These are phyloP conservation scores for Suhomyces bribrorum DNA, from an alignment of 1,139 yeast species.

Conservation along the genomic window DNA sequence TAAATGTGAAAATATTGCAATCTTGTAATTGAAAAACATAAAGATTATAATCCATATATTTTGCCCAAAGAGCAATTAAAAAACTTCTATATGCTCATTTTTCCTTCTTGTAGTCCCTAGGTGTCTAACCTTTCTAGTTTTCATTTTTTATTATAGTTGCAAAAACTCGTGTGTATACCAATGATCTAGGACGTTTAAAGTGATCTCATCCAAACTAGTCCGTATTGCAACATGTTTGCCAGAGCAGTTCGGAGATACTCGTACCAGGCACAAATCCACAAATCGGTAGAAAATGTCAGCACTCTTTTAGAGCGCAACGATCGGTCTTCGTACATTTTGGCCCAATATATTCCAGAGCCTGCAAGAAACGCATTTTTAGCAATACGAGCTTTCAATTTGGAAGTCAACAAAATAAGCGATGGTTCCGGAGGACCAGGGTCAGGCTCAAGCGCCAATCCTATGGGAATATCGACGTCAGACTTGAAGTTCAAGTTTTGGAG, in stretches of 20 bases:
- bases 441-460: conserved; percentile 27
- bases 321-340: conserved; percentile 64
- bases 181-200: not conserved
- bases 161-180: not conserved
- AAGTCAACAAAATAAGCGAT: conserved; percentile 60
- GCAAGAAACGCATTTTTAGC: conserved; percentile 70
- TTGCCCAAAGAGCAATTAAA: too few relatives aligned
- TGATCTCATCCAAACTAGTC: not conserved
- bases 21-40: too few relatives aligned
- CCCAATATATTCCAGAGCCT: conserved; percentile 70
- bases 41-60: too few relatives aligned
- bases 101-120: too few relatives aligned
- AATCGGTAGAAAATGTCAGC: conserved; percentile 47
- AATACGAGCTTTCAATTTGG: conserved; percentile 66
- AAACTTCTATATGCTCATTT: too few relatives aligned
- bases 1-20: too few relatives aligned
- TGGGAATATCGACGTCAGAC: conserved; percentile 51
- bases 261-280: conserved; percentile 28
- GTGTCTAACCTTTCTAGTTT: too few relatives aligned
- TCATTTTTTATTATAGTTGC: not conserved
- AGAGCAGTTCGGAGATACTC: conserved; percentile 9
- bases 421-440: conserved; percentile 40
- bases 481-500: conserved; percentile 65
- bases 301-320: conserved; percentile 50
- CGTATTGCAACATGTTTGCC: conserved; percentile 1